Conservation (phyloP, 192 early-diverging fungal genomes). For the Rhizoclosmatium globosum region DNA sequence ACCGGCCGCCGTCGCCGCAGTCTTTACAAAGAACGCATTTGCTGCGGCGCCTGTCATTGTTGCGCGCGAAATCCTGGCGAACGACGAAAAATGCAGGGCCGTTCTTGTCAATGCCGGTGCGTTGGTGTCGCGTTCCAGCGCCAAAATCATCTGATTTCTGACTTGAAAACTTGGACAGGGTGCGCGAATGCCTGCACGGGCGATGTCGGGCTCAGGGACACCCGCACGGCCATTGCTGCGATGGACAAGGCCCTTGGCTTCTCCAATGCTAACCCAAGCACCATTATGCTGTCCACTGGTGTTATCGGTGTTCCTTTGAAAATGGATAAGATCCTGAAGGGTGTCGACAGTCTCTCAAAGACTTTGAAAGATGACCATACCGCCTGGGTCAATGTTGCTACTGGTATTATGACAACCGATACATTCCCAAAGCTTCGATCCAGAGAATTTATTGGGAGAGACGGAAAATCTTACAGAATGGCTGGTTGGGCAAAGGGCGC, state of each 20-base stretch:
- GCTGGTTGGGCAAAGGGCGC: slow-evolving; percentile 97
- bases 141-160: slow-evolving; percentile 70
- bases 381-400: slow-evolving; percentile 81
- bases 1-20: slow-evolving; percentile 79
- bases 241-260: slow-evolving; percentile 63
- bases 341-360: slow-evolving; percentile 58
- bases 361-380: slow-evolving; percentile 63
- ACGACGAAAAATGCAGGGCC: not conserved
- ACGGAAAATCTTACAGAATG: slow-evolving; percentile 70
- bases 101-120: slow-evolving; percentile 7
- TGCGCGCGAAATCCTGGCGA: slow-evolving; percentile 66
- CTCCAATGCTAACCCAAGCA: slow-evolving; percentile 36
- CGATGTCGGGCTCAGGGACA: slow-evolving; percentile 79
- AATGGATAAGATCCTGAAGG: slow-evolving; percentile 81
- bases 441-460: slow-evolving; percentile 29
- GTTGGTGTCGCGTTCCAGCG: slow-evolving; percentile 34
- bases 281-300: slow-evolving; percentile 94
- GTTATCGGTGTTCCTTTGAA: slow-evolving; percentile 93
- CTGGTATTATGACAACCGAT: slow-evolving; percentile 97
- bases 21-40: slow-evolving; percentile 94
- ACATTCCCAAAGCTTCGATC: slow-evolving; percentile 90
- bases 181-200: slow-evolving; percentile 98
- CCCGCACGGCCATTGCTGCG: slow-evolving; percentile 69
- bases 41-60: slow-evolving; percentile 89
- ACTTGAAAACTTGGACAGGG: slow-evolving; percentile 66